These are phyloP conservation scores for Boletellus deceptivus DNA, from an alignment of 1,284 basidiomycete genomes.

Conservation along the genomic window DNA sequence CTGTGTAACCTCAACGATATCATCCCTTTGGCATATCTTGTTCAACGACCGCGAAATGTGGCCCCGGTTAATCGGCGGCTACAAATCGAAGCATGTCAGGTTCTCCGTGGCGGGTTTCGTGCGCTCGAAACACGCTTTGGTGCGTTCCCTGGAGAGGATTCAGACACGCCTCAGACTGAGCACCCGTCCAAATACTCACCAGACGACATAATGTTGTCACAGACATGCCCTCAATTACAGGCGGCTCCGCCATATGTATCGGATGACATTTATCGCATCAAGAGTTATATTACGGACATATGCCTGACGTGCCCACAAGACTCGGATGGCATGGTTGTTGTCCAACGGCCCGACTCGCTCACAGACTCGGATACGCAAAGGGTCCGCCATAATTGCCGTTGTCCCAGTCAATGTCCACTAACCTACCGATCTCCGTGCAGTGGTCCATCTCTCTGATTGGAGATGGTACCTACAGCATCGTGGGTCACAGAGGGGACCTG, in stretches of 20 bases:
- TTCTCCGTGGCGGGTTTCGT: too few relatives aligned
- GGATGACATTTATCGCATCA: neutral
- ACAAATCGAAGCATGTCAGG: neutral
- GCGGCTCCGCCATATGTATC: neutral
- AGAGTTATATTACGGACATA: neutral
- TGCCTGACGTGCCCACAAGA: neutral
- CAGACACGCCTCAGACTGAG: neutral
- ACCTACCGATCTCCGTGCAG: neutral
- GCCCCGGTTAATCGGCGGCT: neutral
- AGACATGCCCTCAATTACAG: neutral
- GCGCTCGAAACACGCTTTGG: too few relatives aligned
- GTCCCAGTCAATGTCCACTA: neutral
- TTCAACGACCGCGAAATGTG: neutral
- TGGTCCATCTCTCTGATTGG: neutral
- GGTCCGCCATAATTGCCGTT: neutral
- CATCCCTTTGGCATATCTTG: neutral
- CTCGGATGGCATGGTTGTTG: too few relatives aligned
- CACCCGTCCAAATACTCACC: neutral
- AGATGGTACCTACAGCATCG: neutral
- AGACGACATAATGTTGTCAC: neutral
- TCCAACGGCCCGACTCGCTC: neutral
- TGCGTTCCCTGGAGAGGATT: neutral
- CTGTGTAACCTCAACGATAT: neutral
- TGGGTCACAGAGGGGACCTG: neutral
- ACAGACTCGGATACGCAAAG: neutral